Evolutionary conservation across 2,329 filamentous ascomycete genomes (phyloP).

Genomic region (Fonsecaea nubica): DNA sequence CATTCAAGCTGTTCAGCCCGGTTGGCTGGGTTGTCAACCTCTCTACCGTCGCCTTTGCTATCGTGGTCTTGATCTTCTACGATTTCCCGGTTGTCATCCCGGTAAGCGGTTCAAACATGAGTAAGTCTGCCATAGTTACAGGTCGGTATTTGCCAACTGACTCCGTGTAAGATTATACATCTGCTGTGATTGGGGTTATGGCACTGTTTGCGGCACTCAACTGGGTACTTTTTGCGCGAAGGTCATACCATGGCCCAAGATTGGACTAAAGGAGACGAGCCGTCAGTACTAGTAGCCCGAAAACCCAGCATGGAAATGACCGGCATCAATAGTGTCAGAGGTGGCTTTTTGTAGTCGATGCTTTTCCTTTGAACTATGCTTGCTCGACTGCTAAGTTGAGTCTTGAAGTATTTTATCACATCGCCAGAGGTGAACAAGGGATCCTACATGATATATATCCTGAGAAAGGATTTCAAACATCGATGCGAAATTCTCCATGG

Average conservation of each 20-base stretch:
- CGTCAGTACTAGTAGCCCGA: not conserved
- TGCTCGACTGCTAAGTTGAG: too few relatives aligned
- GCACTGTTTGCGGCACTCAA: slow-evolving; percentile 35
- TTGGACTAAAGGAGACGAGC: not conserved
- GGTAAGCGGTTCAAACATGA: slow-evolving; percentile 43
- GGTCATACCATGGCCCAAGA: slow-evolving; percentile 35
- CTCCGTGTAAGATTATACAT: slow-evolving; percentile 38
- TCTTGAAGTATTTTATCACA: too few relatives aligned
- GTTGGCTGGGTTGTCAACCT: slow-evolving; percentile 44
- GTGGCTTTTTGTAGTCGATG: too few relatives aligned
- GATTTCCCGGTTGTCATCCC: slow-evolving; percentile 43
- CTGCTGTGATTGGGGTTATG: slow-evolving; percentile 37
- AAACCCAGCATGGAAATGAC: not conserved
- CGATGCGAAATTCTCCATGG: too few relatives aligned
- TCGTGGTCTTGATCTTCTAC: slow-evolving; percentile 44
- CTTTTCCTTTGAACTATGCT: too few relatives aligned
- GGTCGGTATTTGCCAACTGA: not conserved
- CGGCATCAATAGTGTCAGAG: not conserved
- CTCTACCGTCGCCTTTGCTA: slow-evolving; percentile 39
- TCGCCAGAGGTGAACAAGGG: too few relatives aligned
- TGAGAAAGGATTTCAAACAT: too few relatives aligned
- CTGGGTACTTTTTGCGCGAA: slow-evolving; percentile 39
- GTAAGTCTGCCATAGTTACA: slow-evolving; percentile 33
- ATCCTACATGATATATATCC: too few relatives aligned
- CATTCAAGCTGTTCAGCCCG: slow-evolving; percentile 20